A percentile compares a stretch with the other conserved stretches of the same genome.
phyloP scores from a whole-genome alignment of 257 asterid species.

The Plantago ovata region DNA sequence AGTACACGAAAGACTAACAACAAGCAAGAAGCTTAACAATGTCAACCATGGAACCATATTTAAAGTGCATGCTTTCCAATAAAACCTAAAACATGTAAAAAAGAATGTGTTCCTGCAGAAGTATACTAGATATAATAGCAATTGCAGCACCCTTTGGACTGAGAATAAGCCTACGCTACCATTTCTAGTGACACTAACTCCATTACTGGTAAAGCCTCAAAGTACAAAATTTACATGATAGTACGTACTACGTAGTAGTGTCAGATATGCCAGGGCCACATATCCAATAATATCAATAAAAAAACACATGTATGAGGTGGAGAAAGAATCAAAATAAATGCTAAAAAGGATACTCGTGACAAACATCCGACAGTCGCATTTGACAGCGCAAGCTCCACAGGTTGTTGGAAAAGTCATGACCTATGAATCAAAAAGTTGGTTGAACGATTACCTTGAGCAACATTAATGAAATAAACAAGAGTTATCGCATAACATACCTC shows the following conservation, averaged over 20 bases:
- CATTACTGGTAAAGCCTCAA: not conserved
- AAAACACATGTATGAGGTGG: not conserved
- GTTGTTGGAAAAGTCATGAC: slow-evolving; percentile 93
- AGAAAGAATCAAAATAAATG: too few relatives aligned
- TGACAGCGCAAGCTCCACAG: slow-evolving; percentile 77
- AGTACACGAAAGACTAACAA: too few relatives aligned
- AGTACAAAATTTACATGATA: too few relatives aligned
- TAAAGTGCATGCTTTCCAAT: too few relatives aligned
- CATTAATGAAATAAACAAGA: slow-evolving; percentile 2
- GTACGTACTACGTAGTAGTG: not conserved
- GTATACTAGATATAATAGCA: too few relatives aligned
- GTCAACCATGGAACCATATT: too few relatives aligned
- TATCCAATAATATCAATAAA: not conserved
- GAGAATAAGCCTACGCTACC: too few relatives aligned
- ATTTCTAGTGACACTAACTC: not conserved
- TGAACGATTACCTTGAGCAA: not conserved
- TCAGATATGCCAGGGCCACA: not conserved
- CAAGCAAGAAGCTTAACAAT: too few relatives aligned
- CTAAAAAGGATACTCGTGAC: slow-evolving; percentile 83
- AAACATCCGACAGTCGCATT: slow-evolving; percentile 84
- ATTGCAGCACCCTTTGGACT: too few relatives aligned
- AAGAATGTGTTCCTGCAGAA: too few relatives aligned
- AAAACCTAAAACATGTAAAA: too few relatives aligned
- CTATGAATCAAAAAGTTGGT: slow-evolving; percentile 33
- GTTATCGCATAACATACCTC: slow-evolving; percentile 48